A percentile compares a stretch with the other conserved stretches of the same genome.
phyloP scores from a whole-genome alignment of 768 basidiomycete species.

The Steccherinum ochraceum region DNA sequence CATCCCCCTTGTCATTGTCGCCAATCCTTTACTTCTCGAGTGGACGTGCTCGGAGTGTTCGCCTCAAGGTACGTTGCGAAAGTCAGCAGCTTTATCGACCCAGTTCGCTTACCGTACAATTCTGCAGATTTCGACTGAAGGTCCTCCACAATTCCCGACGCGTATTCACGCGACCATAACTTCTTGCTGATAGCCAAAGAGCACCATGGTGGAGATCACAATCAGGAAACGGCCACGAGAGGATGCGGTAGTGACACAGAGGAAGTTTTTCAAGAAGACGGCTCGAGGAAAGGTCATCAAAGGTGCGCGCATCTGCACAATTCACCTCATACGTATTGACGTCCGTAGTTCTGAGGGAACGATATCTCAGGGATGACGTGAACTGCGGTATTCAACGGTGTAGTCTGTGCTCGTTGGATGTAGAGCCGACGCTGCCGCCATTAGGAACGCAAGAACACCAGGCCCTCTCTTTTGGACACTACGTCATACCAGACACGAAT shows the following conservation, averaged over 20 bases:
- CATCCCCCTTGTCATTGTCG: no score
- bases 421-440: constrained; percentile 46
- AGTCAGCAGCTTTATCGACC: no score
- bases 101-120: no score
- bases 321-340: neutral
- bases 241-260: constrained; percentile 73
- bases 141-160: no score
- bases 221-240: constrained; percentile 65
- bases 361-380: constrained; percentile 91
- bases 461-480: constrained; percentile 62
- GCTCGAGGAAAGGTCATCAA: constrained; percentile 90
- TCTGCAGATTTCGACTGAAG: no score
- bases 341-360: constrained; percentile 69
- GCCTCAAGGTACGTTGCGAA: no score
- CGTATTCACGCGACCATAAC: no score
- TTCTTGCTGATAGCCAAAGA: no score
- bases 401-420: constrained; percentile 43
- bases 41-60: no score
- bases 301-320: constrained; percentile 38
- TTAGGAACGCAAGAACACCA: constrained; percentile 54
- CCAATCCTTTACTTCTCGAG: no score
- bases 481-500: constrained; percentile 90
- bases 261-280: constrained; percentile 96
- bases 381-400: constrained; percentile 79
- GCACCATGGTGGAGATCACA: constrained; percentile 59